Conservation (phyloP, 2,329 filamentous ascomycete species). For the Colletotrichum sansevieriae region DNA sequence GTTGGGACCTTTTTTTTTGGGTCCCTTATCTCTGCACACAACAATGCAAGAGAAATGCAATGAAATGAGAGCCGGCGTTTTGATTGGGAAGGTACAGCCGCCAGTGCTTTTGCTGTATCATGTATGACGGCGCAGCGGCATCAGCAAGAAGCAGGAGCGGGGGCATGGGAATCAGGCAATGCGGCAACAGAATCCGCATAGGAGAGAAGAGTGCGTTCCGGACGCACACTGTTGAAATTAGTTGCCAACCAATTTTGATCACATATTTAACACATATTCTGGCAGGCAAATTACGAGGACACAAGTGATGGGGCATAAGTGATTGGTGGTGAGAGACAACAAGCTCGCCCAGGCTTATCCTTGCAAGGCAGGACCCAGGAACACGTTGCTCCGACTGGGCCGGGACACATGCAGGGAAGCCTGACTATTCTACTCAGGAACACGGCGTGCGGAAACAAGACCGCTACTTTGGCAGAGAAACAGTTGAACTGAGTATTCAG, state of each 20-base stretch:
- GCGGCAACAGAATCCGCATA: constrained; percentile 31
- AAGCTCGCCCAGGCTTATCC: background rate
- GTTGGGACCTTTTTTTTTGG: constrained; percentile 2
- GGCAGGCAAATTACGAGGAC: background rate
- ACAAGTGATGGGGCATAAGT: background rate
- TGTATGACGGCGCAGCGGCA: constrained; percentile 18
- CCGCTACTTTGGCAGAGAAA: background rate
- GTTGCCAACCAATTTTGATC: constrained; percentile 30
- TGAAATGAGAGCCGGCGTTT: constrained; percentile 25
- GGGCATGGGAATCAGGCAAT: constrained; percentile 34
- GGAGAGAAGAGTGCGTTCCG: constrained; percentile 16
- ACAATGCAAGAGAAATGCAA: constrained; percentile 13
- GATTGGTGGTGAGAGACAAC: background rate
- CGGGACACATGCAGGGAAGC: constrained; percentile 35
- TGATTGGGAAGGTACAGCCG: constrained; percentile 8
- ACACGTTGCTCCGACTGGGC: constrained; percentile 34
- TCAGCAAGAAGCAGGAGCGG: constrained; percentile 25
- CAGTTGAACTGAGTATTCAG: background rate
- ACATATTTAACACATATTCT: constrained; percentile 24
- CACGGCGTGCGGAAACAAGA: constrained; percentile 12
- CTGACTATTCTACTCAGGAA: constrained; percentile 12
- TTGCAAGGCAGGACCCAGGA: constrained; percentile 33
- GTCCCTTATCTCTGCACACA: constrained; percentile 21
- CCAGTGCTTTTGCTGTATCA: constrained; percentile 4
- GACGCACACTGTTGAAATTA: constrained; percentile 15